Conservation (phyloP, 202 grass and related monocot species). For the Carex arenaria region DNA sequence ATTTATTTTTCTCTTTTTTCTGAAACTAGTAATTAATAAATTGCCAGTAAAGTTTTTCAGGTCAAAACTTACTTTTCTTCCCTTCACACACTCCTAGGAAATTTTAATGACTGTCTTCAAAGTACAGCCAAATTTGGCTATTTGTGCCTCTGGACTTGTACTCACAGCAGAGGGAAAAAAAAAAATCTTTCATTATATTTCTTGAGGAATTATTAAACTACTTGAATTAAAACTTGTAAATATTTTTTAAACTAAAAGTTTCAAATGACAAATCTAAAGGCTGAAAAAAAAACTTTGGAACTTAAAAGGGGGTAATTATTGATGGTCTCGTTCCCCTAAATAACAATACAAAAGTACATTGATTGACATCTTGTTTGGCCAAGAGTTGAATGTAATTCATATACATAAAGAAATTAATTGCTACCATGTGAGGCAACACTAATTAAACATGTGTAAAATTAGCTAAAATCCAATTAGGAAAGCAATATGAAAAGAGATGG, state of each 20-base stretch:
- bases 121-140: not conserved
- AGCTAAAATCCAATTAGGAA: not conserved
- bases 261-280: not conserved
- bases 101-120: not conserved
- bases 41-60: not conserved
- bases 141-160: not conserved
- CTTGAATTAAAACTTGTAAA: not conserved
- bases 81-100: not conserved
- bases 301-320: not conserved
- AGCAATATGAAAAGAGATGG: not conserved
- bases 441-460: not conserved
- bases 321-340: not conserved
- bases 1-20: not conserved
- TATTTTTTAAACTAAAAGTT: not conserved
- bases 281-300: not conserved
- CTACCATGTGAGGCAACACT: not conserved
- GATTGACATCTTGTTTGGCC: not conserved
- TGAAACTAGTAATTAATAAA: not conserved
- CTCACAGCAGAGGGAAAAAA: too few species aligned
- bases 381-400: not conserved
- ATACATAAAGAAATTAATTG: not conserved
- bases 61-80: not conserved
- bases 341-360: not conserved
- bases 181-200: too few species aligned
- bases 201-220: too few species aligned